Evolutionary conservation across 2,329 filamentous ascomycete species (phyloP).

Genomic region (Ceratocystis eucalypticola): DNA sequence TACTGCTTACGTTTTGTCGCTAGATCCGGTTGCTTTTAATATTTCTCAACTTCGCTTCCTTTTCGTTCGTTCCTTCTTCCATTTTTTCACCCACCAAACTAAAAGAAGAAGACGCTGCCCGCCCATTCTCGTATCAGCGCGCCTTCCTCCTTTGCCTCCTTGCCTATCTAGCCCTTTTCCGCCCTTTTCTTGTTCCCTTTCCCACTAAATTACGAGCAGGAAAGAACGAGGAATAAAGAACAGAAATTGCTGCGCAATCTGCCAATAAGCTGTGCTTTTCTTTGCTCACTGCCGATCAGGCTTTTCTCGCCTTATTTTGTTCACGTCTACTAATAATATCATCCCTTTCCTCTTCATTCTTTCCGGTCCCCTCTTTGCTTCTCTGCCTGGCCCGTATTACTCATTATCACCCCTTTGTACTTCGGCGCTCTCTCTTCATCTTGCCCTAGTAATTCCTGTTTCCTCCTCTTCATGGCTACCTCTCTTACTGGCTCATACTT

Average conservation of each 20-base stretch:
- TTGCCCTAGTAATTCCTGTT: not conserved
- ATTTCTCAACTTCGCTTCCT: conserved; percentile 12
- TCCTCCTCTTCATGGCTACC: not conserved
- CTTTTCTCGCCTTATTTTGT: too few relatives aligned
- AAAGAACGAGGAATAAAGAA: not conserved
- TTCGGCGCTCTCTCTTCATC: not conserved
- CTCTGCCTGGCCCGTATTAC: not conserved
- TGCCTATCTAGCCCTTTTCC: not conserved
- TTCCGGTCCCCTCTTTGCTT: not conserved
- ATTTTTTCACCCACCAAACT: too few relatives aligned
- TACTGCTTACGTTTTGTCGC: conserved; percentile 20
- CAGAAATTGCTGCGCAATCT: conserved; percentile 5
- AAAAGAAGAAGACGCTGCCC: too few relatives aligned
- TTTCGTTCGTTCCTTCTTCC: not conserved
- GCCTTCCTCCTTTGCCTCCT: not conserved
- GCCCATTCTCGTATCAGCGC: too few relatives aligned
- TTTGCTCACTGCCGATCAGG: too few relatives aligned
- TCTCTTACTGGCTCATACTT: not conserved
- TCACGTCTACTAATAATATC: not conserved
- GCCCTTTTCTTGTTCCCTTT: not conserved
- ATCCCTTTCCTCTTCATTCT: not conserved
- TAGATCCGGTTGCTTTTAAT: not conserved
- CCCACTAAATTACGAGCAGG: not conserved
- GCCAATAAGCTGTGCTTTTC: not conserved
- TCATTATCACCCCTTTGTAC: not conserved